Base-by-base conservation (phyloP, 441 rosid species). In the Pelargonium exstipulatum region DNA sequence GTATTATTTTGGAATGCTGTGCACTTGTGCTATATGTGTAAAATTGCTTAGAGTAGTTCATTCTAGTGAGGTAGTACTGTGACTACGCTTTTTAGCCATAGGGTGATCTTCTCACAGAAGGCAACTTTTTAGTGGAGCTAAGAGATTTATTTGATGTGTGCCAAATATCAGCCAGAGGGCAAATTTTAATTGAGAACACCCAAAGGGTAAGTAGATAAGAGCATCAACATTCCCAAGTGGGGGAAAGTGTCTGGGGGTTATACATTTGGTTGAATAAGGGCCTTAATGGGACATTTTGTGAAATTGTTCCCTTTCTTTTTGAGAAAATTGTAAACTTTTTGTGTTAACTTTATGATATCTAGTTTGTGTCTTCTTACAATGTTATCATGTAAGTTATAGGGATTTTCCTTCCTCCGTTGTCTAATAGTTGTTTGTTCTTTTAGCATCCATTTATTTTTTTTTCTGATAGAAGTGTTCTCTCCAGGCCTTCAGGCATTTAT, bases 401-500 rank as follows among this genome's bases (percentile, higher is more conserved):
- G 26, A 4, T 29, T 29, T 62, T 32, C 32, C 65, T 3, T 58
- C n/a, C n/a, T 58, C 32, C 6, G 22, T 20, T 18, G 49, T 32
- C 18, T 51, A 17, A 57, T 48, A n/a, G 48, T 69, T 45, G 66
- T 70, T 43, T 65, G 35, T 66, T 49, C 69, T 64, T 69, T 65
- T 64, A 69, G 46, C 43, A 26, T 48, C 57, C 14, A 68, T 45
- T 46, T 60, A 22, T 74, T 22, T 65, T 42, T 17, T 26, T 62
- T 14, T 26, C 68, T 71, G 20, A 61, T 65, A 69, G 65, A 68
- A 71, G 29, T 72, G 60, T 65, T 10, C 32, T 9, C 32, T 79
- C 62, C 83, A 95, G 99, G 99, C 98, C 73, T 90, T 95, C 83
- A 87, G 99, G 84, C 98, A 95, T 85, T 80, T 95, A 62, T 92